Percentiles rank a stretch among this genome's conserved stretches.
Conservation (phyloP, 768 basidiomycete genomes). For the Phaeotremella skinneri region DNA sequence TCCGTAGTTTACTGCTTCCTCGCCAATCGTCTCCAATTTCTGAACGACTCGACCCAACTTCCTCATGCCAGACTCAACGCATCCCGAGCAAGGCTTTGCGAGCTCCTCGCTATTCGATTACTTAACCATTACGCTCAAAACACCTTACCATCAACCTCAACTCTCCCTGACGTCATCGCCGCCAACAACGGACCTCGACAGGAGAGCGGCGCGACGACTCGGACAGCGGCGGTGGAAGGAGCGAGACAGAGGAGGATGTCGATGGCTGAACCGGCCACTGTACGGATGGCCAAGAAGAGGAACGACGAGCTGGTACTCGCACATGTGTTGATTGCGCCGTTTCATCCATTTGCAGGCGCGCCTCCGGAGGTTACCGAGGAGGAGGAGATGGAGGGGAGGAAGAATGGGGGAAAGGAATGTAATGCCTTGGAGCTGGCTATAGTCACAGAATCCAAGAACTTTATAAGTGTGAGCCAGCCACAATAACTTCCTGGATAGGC, state of each 20-base stretch:
- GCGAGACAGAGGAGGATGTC: constrained; percentile 20
- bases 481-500: neutral
- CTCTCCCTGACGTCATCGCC: constrained; percentile 8
- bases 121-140: constrained; percentile 27
- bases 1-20: constrained; percentile 19
- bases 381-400: constrained; percentile 23
- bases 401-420: constrained; percentile 14
- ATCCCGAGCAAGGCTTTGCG: constrained; percentile 30
- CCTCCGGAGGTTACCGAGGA: constrained; percentile 19
- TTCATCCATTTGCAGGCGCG: constrained; percentile 20
- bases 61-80: constrained; percentile 23
- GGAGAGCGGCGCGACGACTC: neutral
- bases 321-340: constrained; percentile 17
- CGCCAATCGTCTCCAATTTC: constrained; percentile 21
- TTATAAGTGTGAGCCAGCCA: constrained; percentile 21
- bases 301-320: constrained; percentile 25
- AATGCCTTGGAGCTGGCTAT: constrained; percentile 31
- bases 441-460: constrained; percentile 27
- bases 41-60: constrained; percentile 16
- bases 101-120: constrained; percentile 31
- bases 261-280: constrained; percentile 17
- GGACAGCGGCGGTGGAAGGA: constrained; percentile 11
- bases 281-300: constrained; percentile 21
- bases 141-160: neutral
- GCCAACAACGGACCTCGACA: neutral